Evolutionary conservation across 441 rosid species (phyloP), one percentile per base, ranked within the genome.

Genomic region (Hura crepitans): DNA sequence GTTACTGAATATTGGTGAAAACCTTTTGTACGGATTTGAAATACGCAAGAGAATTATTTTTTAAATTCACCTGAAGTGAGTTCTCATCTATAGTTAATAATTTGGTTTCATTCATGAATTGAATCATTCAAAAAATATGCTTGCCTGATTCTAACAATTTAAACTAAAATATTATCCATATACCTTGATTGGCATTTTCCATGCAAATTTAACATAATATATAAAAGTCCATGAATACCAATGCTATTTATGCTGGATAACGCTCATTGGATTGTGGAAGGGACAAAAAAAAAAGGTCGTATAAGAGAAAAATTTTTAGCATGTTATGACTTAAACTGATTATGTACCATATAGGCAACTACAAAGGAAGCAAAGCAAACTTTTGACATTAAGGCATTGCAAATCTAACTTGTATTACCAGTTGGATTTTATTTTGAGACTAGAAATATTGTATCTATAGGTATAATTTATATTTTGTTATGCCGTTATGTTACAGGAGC

Each of bases 401-500:
- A 37, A 66, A 50, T 66, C 39, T 65, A 35, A 14, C 31, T 17
- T 17, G 43, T 4, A 0, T 6, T 53, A 4, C 37, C 31, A 28
- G 20, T 57, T 30, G 12, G 33, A 10, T 55, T 55, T 15, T 13
- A 42, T 43, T 46, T 4, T 14, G 37, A 35, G 3, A 6, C 12
- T 39, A 22, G 15, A 55, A 42, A 23, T 62, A 22, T 20, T 42
- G 18, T 62, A 17, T 30, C 20, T 72, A 9, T 27, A 22, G 17
- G 22, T 23, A 28, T 25, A 65, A 43, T 35, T 53, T 22, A 57
- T 63, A 9, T 20, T 42, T 67, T 56, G 31, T 33, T 65, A 33
- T 57, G 22, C n/a, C n/a, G 37, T 15, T 39, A 43, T 70, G 49
- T 66, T 59, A 72, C 87, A 91, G 98, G 97, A 94, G 77, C 85